Evolutionary conservation across 495 filamentous ascomycete species (phyloP).

Genomic region (Aspergillus ostianus): DNA sequence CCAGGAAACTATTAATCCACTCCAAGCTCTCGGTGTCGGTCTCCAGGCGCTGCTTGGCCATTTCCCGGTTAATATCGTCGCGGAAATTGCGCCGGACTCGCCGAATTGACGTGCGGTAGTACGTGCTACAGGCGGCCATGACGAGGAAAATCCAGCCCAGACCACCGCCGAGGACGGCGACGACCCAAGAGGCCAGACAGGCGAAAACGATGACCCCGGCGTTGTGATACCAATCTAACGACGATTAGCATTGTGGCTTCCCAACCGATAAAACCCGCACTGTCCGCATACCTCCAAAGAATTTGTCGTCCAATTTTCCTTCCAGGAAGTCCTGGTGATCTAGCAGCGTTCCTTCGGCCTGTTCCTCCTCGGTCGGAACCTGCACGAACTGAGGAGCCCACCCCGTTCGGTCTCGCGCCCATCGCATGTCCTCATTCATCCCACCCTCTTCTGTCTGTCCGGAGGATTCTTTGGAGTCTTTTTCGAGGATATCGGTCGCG

Average conservation of each 20-base stretch:
- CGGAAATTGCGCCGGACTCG: slow-evolving; percentile 93
- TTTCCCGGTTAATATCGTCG: slow-evolving; percentile 90
- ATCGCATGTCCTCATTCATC: slow-evolving; percentile 57
- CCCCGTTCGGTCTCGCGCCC: slow-evolving; percentile 71
- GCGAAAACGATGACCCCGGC: slow-evolving; percentile 89
- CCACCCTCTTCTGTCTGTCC: slow-evolving; percentile 46
- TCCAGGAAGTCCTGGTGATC: slow-evolving; percentile 91
- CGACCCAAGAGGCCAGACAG: slow-evolving; percentile 84
- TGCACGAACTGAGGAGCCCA: slow-evolving; percentile 87
- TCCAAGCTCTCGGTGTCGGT: slow-evolving; percentile 92
- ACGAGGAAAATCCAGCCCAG: slow-evolving; percentile 90
- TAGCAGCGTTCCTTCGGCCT: slow-evolving; percentile 65
- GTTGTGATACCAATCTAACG: slow-evolving; percentile 94
- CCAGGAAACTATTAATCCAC: slow-evolving; percentile 98
- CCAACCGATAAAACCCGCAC: background rate
- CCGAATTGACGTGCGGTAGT: slow-evolving; percentile 93
- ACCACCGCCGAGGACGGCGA: slow-evolving; percentile 86
- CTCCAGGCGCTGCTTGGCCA: slow-evolving; percentile 84
- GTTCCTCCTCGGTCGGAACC: slow-evolving; percentile 45
- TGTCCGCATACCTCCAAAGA: slow-evolving; percentile 72
- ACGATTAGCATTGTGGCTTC: slow-evolving; percentile 3
- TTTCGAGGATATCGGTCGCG: slow-evolving; percentile 55
- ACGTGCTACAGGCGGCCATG: slow-evolving; percentile 88
- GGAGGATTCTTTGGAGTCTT: slow-evolving; percentile 39
- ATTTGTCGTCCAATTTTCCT: slow-evolving; percentile 78